These are phyloP conservation scores for Penicillium sp. DNA, from an alignment of 2,329 filamentous ascomycete species.

Conservation along the genomic window DNA sequence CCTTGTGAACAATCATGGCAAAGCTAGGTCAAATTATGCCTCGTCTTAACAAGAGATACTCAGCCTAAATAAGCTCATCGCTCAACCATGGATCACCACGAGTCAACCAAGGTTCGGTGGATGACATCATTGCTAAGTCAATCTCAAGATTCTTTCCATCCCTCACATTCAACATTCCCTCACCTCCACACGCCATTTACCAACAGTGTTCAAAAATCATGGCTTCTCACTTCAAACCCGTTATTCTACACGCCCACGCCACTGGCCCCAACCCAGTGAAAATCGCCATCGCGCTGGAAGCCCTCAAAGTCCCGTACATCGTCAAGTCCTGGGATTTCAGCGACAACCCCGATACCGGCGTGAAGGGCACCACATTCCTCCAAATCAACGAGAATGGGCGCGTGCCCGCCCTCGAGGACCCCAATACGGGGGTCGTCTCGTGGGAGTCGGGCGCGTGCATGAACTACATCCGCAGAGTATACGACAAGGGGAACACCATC, in stretches of 20 bases:
- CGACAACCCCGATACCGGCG: slow-evolving; percentile 36
- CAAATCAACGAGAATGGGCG: slow-evolving; percentile 48
- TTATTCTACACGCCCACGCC: slow-evolving; percentile 43
- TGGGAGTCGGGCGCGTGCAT: slow-evolving; percentile 44
- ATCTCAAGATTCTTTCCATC: neutral
- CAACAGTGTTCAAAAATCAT: slow-evolving; percentile 5
- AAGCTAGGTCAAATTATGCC: no score
- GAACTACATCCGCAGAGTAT: slow-evolving; percentile 41
- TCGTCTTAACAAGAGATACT: no score
- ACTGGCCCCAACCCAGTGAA: slow-evolving; percentile 47
- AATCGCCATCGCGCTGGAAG: slow-evolving; percentile 43
- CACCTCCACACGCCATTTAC: neutral
- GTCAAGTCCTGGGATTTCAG: slow-evolving; percentile 46
- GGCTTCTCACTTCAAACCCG: slow-evolving; percentile 30
- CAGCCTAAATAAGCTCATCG: no score
- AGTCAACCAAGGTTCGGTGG: no score
- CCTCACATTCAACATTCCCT: neutral
- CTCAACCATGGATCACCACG: no score
- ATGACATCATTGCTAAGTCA: no score
- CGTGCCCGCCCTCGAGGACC: slow-evolving; percentile 40
- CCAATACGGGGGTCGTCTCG: slow-evolving; percentile 37
- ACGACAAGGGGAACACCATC: slow-evolving; percentile 43
- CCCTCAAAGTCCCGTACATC: slow-evolving; percentile 41
- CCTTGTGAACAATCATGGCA: no score
- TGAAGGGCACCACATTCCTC: slow-evolving; percentile 33